Evolutionary conservation across 345 rosid genomes (phyloP).

Genomic region (Gossypium thurberi): DNA sequence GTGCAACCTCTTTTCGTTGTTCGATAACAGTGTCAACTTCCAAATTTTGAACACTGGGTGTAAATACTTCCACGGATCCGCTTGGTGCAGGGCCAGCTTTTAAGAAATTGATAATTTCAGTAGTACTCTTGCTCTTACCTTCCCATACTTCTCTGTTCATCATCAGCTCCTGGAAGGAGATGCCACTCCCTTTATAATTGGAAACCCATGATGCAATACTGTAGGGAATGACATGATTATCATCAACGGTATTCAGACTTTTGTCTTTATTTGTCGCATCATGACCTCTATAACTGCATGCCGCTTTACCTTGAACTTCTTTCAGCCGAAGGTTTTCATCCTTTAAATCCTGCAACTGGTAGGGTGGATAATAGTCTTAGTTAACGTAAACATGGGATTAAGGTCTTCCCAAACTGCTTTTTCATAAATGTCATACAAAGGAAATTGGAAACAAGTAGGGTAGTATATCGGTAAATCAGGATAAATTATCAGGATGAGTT

Average conservation of each 20-base stretch:
- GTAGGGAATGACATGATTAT: slow-evolving; percentile 16
- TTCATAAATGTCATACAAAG: background rate
- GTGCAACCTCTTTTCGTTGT: slow-evolving; percentile 41
- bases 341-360: slow-evolving; percentile 49
- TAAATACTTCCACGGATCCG: slow-evolving; percentile 25
- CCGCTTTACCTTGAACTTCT: slow-evolving; percentile 32
- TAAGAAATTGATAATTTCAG: slow-evolving; percentile 10
- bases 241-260: slow-evolving; percentile 17
- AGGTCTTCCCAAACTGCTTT: background rate
- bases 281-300: slow-evolving; percentile 24
- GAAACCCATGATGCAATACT: slow-evolving; percentile 16
- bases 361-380: background rate
- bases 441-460: background rate
- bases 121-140: slow-evolving; percentile 15
- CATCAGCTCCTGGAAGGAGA: slow-evolving; percentile 13
- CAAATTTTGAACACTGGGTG: slow-evolving; percentile 18
- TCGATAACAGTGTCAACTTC: slow-evolving; percentile 21
- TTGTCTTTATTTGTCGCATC: slow-evolving; percentile 11
- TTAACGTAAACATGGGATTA: background rate
- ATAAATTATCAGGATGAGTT: background rate
- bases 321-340: slow-evolving; percentile 47
- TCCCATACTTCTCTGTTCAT: slow-evolving; percentile 20
- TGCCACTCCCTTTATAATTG: slow-evolving; percentile 15
- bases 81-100: slow-evolving; percentile 18
- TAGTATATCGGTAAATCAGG: background rate